Conservation (phyloP, 148 eudicot species). For the Silene conica region DNA sequence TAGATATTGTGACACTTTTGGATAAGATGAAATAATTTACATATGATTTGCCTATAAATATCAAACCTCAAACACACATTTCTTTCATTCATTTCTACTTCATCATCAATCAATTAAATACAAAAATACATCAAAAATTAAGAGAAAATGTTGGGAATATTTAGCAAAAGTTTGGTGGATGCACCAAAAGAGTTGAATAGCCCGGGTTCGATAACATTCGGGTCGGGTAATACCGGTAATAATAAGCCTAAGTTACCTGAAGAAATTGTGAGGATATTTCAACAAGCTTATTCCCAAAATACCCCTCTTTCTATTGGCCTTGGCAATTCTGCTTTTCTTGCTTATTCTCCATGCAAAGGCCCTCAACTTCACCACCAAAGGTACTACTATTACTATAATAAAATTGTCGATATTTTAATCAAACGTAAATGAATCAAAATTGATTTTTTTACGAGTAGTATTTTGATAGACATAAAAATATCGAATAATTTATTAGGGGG, state of each 20-base stretch:
- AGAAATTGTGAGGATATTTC: slow-evolving; percentile 53
- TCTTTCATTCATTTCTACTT: slow-evolving; percentile 16
- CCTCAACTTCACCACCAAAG: slow-evolving; percentile 28
- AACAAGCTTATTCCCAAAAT: slow-evolving; percentile 31
- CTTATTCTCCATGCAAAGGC: slow-evolving; percentile 52
- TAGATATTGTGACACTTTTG: background rate
- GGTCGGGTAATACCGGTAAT: slow-evolving; percentile 11
- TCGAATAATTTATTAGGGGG: too few species aligned
- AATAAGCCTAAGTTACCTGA: slow-evolving; percentile 43
- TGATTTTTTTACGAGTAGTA: background rate
- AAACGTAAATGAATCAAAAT: too few species aligned
- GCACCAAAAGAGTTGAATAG: slow-evolving; percentile 79
- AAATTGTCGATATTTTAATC: background rate
- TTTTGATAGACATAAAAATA: too few species aligned
- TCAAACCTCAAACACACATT: background rate
- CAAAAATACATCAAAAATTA: too few species aligned
- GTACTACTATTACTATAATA: background rate
- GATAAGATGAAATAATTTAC: background rate
- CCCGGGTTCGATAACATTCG: slow-evolving; percentile 34
- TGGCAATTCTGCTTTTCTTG: slow-evolving; percentile 53
- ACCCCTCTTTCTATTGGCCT: slow-evolving; percentile 55
- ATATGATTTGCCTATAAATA: slow-evolving; percentile 22
- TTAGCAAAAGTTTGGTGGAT: slow-evolving; percentile 63
- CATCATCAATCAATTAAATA: background rate
- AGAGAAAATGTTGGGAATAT: slow-evolving; percentile 64